phyloP scores from a whole-genome alignment of 257 asterid species.

The Cruciata laevipes region DNA sequence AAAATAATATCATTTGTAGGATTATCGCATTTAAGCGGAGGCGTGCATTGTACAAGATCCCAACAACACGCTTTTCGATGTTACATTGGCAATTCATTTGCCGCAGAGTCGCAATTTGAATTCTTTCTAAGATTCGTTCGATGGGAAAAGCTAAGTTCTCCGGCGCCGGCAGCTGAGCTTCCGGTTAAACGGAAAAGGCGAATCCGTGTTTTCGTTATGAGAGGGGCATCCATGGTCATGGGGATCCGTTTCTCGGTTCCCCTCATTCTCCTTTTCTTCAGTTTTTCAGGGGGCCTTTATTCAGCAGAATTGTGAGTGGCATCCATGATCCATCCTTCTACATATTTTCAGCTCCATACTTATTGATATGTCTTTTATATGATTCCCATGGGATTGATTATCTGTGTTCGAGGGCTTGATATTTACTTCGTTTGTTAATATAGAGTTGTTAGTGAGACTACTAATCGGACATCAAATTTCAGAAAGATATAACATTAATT shows the following conservation, averaged over 20 bases:
- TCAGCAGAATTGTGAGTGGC: constrained; percentile 51
- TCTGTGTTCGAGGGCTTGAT: background rate
- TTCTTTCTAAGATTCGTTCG: background rate
- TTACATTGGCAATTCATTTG: background rate
- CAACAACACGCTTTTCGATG: background rate
- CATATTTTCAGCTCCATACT: background rate
- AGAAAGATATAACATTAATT: background rate
- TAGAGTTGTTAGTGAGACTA: background rate
- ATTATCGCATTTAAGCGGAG: background rate
- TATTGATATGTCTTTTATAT: background rate
- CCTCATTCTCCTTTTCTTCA: constrained; percentile 23
- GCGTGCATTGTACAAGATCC: background rate
- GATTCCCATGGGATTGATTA: background rate
- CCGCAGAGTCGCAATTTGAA: background rate
- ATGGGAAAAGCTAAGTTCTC: background rate
- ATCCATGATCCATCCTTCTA: constrained; percentile 2
- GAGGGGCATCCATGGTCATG: constrained; percentile 45
- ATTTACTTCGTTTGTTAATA: background rate
- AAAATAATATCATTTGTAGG: too few relatives aligned
- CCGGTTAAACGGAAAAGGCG: background rate
- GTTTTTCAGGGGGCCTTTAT: constrained; percentile 18
- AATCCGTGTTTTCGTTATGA: background rate
- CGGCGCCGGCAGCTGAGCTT: background rate
- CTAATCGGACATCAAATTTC: background rate
- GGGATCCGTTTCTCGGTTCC: constrained; percentile 31